Base-by-base conservation (phyloP, 345 rosid genomes). In the Raphanus raphanistrum region DNA sequence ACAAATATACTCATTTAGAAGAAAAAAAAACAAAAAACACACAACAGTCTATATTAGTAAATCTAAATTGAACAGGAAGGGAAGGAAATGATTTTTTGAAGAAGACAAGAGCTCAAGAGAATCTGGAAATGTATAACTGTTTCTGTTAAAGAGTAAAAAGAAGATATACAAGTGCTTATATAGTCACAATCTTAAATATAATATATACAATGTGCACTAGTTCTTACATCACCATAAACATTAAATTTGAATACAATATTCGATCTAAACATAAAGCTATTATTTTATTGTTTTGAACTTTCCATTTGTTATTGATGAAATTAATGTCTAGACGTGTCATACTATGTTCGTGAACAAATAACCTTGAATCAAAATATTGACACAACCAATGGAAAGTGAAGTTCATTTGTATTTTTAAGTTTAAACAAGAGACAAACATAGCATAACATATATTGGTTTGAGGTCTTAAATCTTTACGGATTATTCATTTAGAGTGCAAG, bases 391-490 rank as follows among this genome's bases (percentile, higher is more conserved):
- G 27, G 32, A 57, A 45, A 63, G 80, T 67, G 76, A 75, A 79
- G 76, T 86, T 79, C 71, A 27, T 71, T 79, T 80, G 71, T 76
- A 50, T 79, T 72, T 86, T 77, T 43, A 76, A 36, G 81, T 75
- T 86, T 75, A 45, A 79, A 54, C 81, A 76, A 33, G 82, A 62
- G 85, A 81, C 85, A 85, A 80, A 66, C 82, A 54, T 81, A 66
- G 7, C 36, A 33, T 7, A 5, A 33, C 36, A n/a, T n/a, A 33
- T 33, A 6, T 5, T 33, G 36, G 8, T 33, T 5, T 33, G 36
- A 33, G 36, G 7, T 33, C 36, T 33, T 33, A 33, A 33, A 33
- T 33, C 36, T 6, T 7, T 33, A 33, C 5, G 7, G 6, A 33
- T 33, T 33, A 33, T 33, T 33, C 36, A 1, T 33, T 33, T 33